A percentile compares a stretch with the other conserved stretches of the same genome.
Conservation (phyloP, 345 rosid genomes). For the Psidium guajava region DNA sequence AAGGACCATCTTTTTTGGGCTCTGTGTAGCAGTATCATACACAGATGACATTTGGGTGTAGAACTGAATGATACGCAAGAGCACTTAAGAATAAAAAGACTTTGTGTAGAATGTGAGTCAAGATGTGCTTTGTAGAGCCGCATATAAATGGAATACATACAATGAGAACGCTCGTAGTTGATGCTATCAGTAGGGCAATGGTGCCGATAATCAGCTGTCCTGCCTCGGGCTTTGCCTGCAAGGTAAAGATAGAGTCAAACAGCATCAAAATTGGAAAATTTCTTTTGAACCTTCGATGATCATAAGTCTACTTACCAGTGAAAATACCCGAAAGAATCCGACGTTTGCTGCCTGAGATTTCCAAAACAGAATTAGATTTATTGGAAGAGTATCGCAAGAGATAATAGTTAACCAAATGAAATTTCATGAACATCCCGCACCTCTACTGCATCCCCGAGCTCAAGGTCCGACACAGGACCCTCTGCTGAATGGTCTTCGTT, state of each 20-base stretch:
- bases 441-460: conserved; percentile 51
- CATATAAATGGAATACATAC: conserved; percentile 20
- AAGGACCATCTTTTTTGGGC: background rate
- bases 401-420: conserved; percentile 1
- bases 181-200: conserved; percentile 59
- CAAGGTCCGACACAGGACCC: conserved; percentile 38
- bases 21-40: background rate
- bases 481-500: conserved; percentile 29
- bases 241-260: background rate
- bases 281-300: background rate
- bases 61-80: background rate
- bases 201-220: conserved; percentile 64
- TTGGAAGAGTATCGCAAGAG: background rate
- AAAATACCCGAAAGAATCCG: conserved; percentile 55
- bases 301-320: conserved; percentile 40
- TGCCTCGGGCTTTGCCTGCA: conserved; percentile 77
- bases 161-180: conserved; percentile 60
- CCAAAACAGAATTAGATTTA: conserved; percentile 6
- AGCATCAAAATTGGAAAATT: background rate
- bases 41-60: background rate
- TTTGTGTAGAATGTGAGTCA: background rate
- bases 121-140: background rate
- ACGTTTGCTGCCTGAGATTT: conserved; percentile 62
- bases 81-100: background rate
- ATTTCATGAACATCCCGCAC: conserved; percentile 14